Evolutionary conservation across 305 asterid species (phyloP).

Genomic region (Withania somnifera): DNA sequence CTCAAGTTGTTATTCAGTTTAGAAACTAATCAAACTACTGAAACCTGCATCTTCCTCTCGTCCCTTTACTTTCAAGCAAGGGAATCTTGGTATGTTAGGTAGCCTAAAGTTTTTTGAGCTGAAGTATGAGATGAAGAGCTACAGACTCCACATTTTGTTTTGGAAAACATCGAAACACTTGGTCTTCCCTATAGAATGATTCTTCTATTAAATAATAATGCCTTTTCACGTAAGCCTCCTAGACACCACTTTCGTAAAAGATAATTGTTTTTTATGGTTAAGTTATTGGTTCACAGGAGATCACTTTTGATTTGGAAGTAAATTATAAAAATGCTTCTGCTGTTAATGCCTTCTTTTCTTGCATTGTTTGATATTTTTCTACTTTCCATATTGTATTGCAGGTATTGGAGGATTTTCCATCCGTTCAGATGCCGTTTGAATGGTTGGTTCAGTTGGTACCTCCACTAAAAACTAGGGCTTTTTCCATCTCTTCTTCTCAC

Average conservation of each 20-base stretch:
- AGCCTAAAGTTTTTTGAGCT: neutral
- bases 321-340: neutral
- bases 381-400: constrained; percentile 9
- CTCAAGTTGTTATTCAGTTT: neutral
- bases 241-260: neutral
- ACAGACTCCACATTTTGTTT: neutral
- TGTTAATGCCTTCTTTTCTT: neutral
- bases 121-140: neutral
- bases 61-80: neutral
- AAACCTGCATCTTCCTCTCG: neutral
- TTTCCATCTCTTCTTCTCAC: constrained; percentile 77
- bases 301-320: neutral
- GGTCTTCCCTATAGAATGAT: neutral
- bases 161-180: neutral
- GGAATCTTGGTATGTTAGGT: neutral
- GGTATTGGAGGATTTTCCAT: constrained; percentile 90
- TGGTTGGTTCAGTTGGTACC: constrained; percentile 95
- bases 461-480: constrained; percentile 68
- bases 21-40: neutral
- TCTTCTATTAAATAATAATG: neutral
- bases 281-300: neutral
- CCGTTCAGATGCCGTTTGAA: constrained; percentile 82
- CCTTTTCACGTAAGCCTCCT: neutral
- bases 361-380: neutral
- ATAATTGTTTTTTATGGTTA: neutral